Base-by-base conservation (phyloP, 305 asterid genomes). In the Withania somnifera region DNA sequence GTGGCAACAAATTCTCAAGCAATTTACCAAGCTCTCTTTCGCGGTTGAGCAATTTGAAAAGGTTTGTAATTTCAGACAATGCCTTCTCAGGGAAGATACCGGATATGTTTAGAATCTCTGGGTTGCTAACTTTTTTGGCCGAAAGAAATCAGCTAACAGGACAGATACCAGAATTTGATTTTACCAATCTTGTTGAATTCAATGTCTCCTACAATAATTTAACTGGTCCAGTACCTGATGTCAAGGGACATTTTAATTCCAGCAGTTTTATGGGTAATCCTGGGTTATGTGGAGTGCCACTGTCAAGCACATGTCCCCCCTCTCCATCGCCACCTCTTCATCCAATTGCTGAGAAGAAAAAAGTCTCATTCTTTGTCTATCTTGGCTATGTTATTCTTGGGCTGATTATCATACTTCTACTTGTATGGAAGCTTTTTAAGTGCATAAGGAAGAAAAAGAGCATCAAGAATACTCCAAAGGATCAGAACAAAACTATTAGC, bases 201-300 rank as follows among this genome's bases (percentile, higher is more conserved):
- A 91, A 93, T 61, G 97, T 92, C 10, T 91, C 97, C 5, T 79
- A 85, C 88, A 91, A 89, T 81, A 82, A 85, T 56, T 87, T 93
- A 76, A 81, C 79, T 22, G 98, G 97, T 8, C 86, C 81, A 2
- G 36, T 91, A 71, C 95, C 98, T 84, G 84, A 89, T 82, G 80
- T 75, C 52, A 82, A 84, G 6, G 90, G 79, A 42, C 83, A 81
- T 57, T 88, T 93, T 47, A 40, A 69, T 1, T 80, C 64, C 22
- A 84, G 89, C 20, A 89, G 93, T 83, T 90, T 92, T 82, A 4
- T 47, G 2, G 88, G 91, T 60, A 93, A 93, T 69, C 89, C 88
- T 4, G 89, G 87, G 42, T 86, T 92, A 66, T 93, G 97, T 81
- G 98, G 98, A 76, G 17, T 42, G 64, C 92, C 90, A 8, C 30